These are phyloP conservation scores for Melampsora larici-populina DNA, from an alignment of 1,284 basidiomycete genomes.

Conservation along the genomic window DNA sequence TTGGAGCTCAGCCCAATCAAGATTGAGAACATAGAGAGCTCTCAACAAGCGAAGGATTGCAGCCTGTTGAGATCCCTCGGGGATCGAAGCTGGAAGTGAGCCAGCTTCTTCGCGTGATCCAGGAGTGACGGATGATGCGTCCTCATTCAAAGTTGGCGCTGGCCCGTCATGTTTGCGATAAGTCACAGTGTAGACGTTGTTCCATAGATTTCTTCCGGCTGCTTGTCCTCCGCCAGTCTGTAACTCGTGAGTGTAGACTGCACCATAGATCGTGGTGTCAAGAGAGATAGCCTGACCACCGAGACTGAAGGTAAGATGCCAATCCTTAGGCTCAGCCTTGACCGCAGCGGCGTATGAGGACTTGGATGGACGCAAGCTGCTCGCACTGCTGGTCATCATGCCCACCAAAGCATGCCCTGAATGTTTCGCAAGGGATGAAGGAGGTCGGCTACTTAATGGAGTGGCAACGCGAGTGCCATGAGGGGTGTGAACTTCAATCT, in stretches of 20 bases:
- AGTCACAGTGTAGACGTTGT: constrained; percentile 81
- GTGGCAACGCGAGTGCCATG: constrained; percentile 91
- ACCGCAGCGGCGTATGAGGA: constrained; percentile 88
- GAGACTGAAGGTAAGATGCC: constrained; percentile 94
- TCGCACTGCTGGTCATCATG: constrained; percentile 43
- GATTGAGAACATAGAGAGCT: constrained; percentile 74
- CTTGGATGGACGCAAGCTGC: constrained; percentile 22
- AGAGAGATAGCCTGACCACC: constrained; percentile 76
- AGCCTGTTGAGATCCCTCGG: constrained; percentile 75
- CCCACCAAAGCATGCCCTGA: constrained; percentile 44
- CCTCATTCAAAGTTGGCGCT: constrained; percentile 56
- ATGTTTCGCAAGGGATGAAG: constrained; percentile 48
- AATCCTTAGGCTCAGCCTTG: constrained; percentile 85
- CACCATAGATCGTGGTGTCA: constrained; percentile 91
- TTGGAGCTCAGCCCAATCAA: constrained; percentile 61
- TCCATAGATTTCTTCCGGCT: constrained; percentile 67
- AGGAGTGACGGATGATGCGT: constrained; percentile 50
- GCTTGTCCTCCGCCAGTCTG: constrained; percentile 5
- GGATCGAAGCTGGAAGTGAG: constrained; percentile 66
- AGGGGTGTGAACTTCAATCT: constrained; percentile 89
- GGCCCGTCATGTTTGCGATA: constrained; percentile 90
- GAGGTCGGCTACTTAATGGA: constrained; percentile 57
- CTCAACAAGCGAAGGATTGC: constrained; percentile 87
- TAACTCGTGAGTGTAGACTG: constrained; percentile 77
- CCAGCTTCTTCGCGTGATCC: constrained; percentile 46